Conservation (phyloP, 352 stramenopile genomes). For the Phytophthora hybrid region DNA sequence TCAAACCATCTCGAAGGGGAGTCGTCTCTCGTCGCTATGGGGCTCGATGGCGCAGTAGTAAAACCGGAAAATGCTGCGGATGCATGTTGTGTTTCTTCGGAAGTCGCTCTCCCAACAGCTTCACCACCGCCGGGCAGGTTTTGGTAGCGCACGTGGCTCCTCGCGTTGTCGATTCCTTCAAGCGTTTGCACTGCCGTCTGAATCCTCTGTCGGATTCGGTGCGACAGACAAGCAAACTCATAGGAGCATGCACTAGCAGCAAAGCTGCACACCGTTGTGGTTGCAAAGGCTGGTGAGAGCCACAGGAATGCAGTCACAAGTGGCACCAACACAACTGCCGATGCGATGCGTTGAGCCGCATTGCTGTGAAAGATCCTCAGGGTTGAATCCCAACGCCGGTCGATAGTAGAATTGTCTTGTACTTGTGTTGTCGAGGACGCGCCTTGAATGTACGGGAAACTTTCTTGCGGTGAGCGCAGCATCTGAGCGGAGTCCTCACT, state of each 20-base stretch:
- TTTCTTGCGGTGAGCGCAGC: not conserved
- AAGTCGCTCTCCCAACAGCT: not conserved
- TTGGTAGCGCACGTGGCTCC: not conserved
- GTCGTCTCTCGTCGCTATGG: not conserved
- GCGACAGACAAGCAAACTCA: conserved; percentile 63
- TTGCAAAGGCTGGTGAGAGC: conserved; percentile 60
- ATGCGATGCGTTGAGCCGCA: conserved; percentile 57
- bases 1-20: not conserved
- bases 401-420: not conserved
- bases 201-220: conserved; percentile 54
- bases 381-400: not conserved
- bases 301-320: conserved; percentile 62
- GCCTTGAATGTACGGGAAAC: not conserved
- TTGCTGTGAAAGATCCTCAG: conserved; percentile 30
- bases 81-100: not conserved
- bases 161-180: not conserved
- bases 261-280: conserved; percentile 54
- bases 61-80: not conserved
- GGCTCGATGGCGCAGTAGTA: not conserved
- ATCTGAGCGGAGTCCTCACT: not conserved
- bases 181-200: conserved; percentile 22
- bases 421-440: not conserved
- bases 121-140: not conserved
- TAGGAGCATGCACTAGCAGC: conserved; percentile 53
- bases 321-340: conserved; percentile 49